phyloP scores from a whole-genome alignment of 2,329 filamentous ascomycete genomes.

The Chrysoporthe puriensis region DNA sequence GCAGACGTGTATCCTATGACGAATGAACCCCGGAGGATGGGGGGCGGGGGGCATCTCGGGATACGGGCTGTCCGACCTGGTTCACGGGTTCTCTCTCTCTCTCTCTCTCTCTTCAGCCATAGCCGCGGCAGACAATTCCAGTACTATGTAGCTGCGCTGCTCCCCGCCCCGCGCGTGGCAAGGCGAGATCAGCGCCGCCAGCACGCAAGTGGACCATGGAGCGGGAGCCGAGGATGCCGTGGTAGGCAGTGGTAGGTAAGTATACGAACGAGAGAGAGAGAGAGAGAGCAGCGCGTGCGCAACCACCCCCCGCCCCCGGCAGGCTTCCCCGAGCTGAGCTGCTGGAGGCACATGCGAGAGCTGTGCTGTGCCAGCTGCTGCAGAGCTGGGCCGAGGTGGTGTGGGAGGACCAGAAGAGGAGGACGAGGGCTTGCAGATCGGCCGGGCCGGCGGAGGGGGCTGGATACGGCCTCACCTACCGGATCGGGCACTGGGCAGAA shows the following conservation, averaged over 20 bases:
- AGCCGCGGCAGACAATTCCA: no score
- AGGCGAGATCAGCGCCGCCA: not conserved
- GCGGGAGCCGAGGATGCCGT: not conserved
- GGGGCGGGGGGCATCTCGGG: no score
- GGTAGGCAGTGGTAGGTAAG: no score
- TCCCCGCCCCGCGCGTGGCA: not conserved
- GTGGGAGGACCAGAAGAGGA: not conserved
- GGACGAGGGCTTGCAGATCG: not conserved
- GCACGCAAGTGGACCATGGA: not conserved
- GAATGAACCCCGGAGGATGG: no score
- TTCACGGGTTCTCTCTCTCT: not conserved
- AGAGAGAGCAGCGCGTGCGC: no score
- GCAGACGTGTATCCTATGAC: no score
- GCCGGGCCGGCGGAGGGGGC: not conserved
- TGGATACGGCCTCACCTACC: slow-evolving; percentile 3
- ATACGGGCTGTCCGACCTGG: no score
- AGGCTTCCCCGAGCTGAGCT: no score
- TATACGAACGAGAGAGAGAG: no score
- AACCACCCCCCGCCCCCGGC: no score
- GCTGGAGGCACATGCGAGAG: no score
- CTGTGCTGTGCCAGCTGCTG: not conserved
- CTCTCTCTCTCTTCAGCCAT: not conserved
- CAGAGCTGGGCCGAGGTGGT: not conserved
- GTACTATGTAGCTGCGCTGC: no score
- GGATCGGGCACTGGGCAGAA: not conserved